These are phyloP conservation scores for Corynascus novoguineensis DNA, from an alignment of 495 filamentous ascomycete genomes.

Conservation along the genomic window DNA sequence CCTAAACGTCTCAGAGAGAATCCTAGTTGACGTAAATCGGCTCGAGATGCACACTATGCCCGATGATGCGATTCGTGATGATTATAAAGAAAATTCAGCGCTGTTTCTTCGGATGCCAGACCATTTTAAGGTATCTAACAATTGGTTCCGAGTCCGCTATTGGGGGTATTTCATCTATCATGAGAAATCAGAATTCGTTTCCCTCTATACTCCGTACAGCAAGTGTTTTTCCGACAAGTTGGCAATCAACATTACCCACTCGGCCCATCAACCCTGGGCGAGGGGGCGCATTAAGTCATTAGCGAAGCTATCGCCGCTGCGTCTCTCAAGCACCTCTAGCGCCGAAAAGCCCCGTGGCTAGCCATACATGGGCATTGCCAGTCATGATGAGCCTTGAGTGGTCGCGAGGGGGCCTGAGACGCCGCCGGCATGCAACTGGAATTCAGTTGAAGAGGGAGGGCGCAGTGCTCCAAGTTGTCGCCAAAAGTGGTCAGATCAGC, in stretches of 20 bases:
- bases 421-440: neutral
- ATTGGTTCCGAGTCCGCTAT: neutral
- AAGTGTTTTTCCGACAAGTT: neutral
- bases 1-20: too few species aligned
- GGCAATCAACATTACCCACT: neutral
- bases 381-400: constrained; percentile 6
- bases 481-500: neutral
- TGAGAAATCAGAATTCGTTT: neutral
- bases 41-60: neutral
- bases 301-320: constrained; percentile 12
- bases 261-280: neutral
- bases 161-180: constrained; percentile 15
- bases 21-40: too few species aligned
- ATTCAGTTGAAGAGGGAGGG: neutral
- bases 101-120: neutral
- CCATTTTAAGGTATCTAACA: too few species aligned
- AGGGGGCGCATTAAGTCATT: constrained; percentile 7
- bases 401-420: neutral
- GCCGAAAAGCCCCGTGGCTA: constrained; percentile 1
- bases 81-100: neutral
- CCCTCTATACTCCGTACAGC: neutral
- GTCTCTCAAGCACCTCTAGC: neutral
- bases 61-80: neutral
- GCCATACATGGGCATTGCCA: constrained; percentile 9
- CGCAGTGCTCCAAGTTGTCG: neutral